Base-by-base conservation (phyloP, 345 rosid genomes). In the Camelina hispida region DNA sequence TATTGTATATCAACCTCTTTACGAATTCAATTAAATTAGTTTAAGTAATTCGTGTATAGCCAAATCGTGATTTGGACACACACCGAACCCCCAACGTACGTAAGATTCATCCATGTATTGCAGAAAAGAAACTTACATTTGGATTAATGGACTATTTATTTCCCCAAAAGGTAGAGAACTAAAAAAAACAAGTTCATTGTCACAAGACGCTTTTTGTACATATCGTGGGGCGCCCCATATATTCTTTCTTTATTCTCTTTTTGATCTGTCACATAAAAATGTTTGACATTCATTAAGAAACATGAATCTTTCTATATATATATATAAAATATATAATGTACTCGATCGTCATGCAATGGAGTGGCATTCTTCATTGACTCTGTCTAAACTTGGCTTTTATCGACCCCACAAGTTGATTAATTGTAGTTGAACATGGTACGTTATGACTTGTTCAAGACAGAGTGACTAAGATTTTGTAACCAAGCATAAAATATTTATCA, bases 381-480 rank as follows among this genome's bases (percentile, higher is more conserved):
- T 52, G 35, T 67, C 10, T 52, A 67, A 52, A 52, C 60, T 51
- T 13, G 34, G 46, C 59, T 34, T 50, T 50, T 14, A 51, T 13
- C 35, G 47, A 66, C 60, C 60, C 71, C 34, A 66, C 60, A 37
- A 37, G 71, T 37, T 67, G 60, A 67, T 37, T 14, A 66, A 52
- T 52, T 43, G 30, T 52, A 32, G 11, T 34, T n/a, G 43, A 58
- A 9, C 22, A 35, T 51, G 13, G 47, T 51, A 6, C 34, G 20
- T 20, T 37, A 66, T 20, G 59, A 51, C 58, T 50, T 35, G 46
- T 51, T 35, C 60, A 34, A 51, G 34, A 20, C 3, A 50, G 48
- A 66, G 20, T 66, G 58, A 51, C 20, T 66, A 30, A 30, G 35
- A 20, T 35, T 35, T 50, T 66, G 9, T 14, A 52, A 52, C 14